Evolutionary conservation across 331 rosid genomes (phyloP).

Genomic region (Prunus yedoensis): DNA sequence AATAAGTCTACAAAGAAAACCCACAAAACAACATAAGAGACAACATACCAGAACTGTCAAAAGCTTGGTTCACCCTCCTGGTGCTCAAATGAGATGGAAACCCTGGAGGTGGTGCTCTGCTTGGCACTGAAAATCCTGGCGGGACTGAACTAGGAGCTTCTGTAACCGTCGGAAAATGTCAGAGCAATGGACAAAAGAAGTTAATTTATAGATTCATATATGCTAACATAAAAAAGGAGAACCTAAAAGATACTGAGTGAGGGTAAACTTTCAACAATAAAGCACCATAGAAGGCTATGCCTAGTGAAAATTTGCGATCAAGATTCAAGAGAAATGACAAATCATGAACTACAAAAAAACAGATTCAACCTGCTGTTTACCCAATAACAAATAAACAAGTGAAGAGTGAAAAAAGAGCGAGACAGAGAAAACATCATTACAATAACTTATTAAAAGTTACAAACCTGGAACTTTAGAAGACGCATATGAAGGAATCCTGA

Average conservation of each 20-base stretch:
- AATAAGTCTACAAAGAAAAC: background rate
- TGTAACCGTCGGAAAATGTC: background rate
- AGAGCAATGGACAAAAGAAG: background rate
- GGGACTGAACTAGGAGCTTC: constrained; percentile 3
- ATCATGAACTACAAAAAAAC: background rate
- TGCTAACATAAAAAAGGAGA: background rate
- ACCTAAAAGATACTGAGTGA: background rate
- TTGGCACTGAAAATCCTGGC: constrained; percentile 16
- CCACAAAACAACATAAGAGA: background rate
- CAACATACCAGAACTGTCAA: constrained; percentile 8
- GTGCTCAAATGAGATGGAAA: constrained; percentile 16
- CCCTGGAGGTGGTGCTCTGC: constrained; percentile 21
- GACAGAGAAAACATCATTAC: background rate
- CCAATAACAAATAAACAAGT: background rate
- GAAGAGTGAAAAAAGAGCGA: background rate
- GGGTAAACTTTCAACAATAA: background rate
- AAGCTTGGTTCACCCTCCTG: constrained; percentile 2
- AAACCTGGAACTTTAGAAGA: constrained; percentile 20
- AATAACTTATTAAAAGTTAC: background rate
- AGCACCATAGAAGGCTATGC: background rate
- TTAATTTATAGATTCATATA: background rate
- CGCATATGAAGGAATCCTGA: background rate
- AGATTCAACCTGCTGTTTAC: background rate
- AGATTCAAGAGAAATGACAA: constrained; percentile 1
- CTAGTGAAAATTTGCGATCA: background rate